Evolutionary conservation across 352 stramenopile genomes (phyloP).

Genomic region (Peronosclerospora sorghi): DNA sequence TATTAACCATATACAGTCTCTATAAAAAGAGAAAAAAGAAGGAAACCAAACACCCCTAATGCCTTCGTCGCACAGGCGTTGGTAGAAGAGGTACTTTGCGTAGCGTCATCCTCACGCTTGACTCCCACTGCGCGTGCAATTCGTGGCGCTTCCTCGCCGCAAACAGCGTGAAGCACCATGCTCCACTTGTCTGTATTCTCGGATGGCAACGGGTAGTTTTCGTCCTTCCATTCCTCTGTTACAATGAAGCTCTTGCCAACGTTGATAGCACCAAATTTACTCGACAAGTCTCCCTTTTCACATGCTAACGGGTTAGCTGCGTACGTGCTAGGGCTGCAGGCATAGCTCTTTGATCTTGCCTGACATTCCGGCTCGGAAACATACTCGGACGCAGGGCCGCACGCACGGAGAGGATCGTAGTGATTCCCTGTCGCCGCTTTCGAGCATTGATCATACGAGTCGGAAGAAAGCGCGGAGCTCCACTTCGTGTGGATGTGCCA

Average conservation of each 20-base stretch:
- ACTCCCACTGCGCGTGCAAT: constrained; percentile 31
- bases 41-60: too few relatives aligned
- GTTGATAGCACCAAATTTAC: constrained; percentile 42
- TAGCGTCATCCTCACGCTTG: neutral
- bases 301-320: constrained; percentile 22
- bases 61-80: too few relatives aligned
- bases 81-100: too few relatives aligned
- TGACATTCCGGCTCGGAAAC: constrained; percentile 17
- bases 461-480: constrained; percentile 20
- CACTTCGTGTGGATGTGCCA: constrained; percentile 53
- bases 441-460: constrained; percentile 31
- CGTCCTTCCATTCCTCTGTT: constrained; percentile 26
- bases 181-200: constrained; percentile 44
- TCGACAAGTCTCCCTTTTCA: constrained; percentile 46
- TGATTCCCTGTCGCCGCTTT: constrained; percentile 35
- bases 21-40: too few relatives aligned
- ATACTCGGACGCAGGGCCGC: constrained; percentile 38
- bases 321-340: constrained; percentile 36
- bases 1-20: too few relatives aligned
- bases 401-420: constrained; percentile 39
- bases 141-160: constrained; percentile 27
- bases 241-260: constrained; percentile 15
- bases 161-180: constrained; percentile 56
- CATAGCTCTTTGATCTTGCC: constrained; percentile 23
- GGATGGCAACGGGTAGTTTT: constrained; percentile 27